These are phyloP conservation scores for Xylaria sp. DNA, from an alignment of 2,329 filamentous ascomycete species.

Conservation along the genomic window DNA sequence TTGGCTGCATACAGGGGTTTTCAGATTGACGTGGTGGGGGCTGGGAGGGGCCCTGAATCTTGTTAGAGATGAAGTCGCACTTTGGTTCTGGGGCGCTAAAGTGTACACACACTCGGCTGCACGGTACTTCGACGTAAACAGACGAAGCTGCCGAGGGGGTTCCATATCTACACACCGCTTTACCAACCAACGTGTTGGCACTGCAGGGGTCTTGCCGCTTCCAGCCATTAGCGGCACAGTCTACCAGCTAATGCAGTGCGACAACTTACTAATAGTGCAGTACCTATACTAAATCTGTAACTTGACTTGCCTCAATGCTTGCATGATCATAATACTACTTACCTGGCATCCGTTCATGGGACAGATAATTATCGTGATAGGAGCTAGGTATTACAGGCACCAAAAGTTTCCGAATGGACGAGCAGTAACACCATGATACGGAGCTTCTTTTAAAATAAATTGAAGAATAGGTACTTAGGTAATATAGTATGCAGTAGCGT, in stretches of 20 bases:
- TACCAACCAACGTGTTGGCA: slow-evolving; percentile 30
- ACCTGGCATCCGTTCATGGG: background rate
- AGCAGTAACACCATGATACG: background rate
- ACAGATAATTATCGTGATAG: background rate
- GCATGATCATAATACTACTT: background rate
- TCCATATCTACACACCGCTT: slow-evolving; percentile 40
- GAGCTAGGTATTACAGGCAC: too few species aligned
- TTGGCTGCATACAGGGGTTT: slow-evolving; percentile 10
- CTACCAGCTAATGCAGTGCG: background rate
- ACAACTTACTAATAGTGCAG: too few species aligned
- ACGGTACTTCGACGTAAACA: slow-evolving; percentile 33
- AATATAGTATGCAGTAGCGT: too few species aligned
- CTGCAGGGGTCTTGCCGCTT: slow-evolving; percentile 40
- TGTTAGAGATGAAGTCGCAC: slow-evolving; percentile 30
- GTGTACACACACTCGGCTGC: background rate
- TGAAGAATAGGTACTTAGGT: background rate
- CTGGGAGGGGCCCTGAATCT: slow-evolving; percentile 9
- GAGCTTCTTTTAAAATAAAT: background rate
- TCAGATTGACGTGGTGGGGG: slow-evolving; percentile 19
- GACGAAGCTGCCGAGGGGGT: slow-evolving; percentile 9
- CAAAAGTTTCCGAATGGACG: background rate
- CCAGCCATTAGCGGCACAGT: background rate
- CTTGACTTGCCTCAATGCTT: background rate
- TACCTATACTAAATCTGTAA: background rate
- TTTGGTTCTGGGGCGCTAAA: background rate